Evolutionary conservation across 306 rosid species (phyloP).

Genomic region (Spatholobus suberectus): DNA sequence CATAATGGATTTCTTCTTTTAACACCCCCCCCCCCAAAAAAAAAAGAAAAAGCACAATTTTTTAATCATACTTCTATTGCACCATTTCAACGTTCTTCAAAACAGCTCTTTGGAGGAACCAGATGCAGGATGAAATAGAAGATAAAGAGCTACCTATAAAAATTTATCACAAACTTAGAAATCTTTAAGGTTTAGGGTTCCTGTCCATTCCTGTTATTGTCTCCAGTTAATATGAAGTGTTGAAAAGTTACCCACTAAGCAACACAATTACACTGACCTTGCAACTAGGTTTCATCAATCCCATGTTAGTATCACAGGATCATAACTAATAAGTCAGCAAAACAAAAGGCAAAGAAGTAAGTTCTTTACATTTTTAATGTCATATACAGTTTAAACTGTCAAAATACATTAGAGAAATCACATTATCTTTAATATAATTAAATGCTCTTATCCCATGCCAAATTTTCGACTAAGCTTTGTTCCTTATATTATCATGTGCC

Average conservation of each 20-base stretch:
- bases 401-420: neutral
- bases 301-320: neutral
- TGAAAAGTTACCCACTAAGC: neutral
- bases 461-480: neutral
- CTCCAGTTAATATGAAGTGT: too few species aligned
- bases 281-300: too few species aligned
- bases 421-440: neutral
- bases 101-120: neutral
- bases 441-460: slow-evolving; percentile 6
- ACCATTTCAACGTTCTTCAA: neutral
- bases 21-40: too few species aligned
- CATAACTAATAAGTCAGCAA: neutral
- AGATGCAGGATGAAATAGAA: neutral
- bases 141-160: neutral
- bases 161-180: neutral
- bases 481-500: neutral
- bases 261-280: neutral
- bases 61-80: neutral
- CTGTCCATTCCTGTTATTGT: too few species aligned
- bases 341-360: neutral
- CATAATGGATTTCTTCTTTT: too few species aligned
- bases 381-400: neutral
- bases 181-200: neutral
- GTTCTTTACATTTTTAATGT: neutral
- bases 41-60: too few species aligned